Conservation (phyloP, 306 rosid species). For the Corylus avellana region DNA sequence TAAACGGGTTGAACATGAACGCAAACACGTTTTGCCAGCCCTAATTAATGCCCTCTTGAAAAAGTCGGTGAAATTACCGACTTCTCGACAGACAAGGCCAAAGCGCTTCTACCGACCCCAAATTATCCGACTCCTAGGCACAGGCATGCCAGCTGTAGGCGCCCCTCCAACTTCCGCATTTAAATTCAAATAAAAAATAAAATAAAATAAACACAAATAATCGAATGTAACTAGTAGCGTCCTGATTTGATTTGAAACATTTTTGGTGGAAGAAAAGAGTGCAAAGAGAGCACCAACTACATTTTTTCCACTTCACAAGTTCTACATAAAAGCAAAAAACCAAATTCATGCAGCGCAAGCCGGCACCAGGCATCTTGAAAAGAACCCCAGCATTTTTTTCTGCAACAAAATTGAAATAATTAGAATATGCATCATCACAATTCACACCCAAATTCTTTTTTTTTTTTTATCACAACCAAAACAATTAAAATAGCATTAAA, state of each 20-base stretch:
- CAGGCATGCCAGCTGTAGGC: too few species aligned
- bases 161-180: too few species aligned
- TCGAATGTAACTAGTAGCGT: not conserved
- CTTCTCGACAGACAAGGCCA: too few species aligned
- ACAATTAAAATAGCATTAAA: too few species aligned
- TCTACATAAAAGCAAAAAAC: not conserved
- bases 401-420: conserved; percentile 16
- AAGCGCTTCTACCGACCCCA: too few species aligned
- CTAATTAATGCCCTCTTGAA: too few species aligned
- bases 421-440: not conserved
- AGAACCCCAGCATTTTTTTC: conserved; percentile 75
- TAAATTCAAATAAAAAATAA: not conserved
- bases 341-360: conserved; percentile 62
- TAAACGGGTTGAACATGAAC: too few species aligned
- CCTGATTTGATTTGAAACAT: not conserved
- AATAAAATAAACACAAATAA: not conserved
- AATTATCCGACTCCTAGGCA: too few species aligned
- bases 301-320: not conserved
- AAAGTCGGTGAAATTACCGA: too few species aligned
- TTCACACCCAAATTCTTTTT: too few species aligned
- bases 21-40: too few species aligned
- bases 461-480: not conserved
- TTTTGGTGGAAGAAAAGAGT: not conserved
- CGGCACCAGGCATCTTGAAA: conserved; percentile 82
- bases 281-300: not conserved